Base-by-base conservation (phyloP, 345 rosid genomes). In the Reutealis trisperma region DNA sequence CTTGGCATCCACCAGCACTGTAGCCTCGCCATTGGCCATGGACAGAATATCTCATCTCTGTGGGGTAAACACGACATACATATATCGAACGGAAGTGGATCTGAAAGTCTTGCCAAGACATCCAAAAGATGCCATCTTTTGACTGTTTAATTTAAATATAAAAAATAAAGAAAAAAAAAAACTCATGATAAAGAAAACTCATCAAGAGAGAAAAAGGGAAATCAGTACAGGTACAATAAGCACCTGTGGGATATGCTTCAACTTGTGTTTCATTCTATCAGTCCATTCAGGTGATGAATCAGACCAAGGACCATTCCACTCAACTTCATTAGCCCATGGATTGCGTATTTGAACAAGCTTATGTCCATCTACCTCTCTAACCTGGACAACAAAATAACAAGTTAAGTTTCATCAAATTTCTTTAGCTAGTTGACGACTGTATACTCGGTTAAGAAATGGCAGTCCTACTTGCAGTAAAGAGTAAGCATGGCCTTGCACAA, bases 71-170 rank as follows among this genome's bases (percentile, higher is more conserved):
- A 25, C 99, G 97, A 70, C 99, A 96, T 41, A 94, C 97, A 81
- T 96, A 96, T 75, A 96, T 94, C n/a, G 99, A 96, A 67, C 98
- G 86, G 88, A 96, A 96, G 85, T 96, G 99, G 81, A 96, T 94
- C 86, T 96, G 99, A 74, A 96, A 96, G 80, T 96, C 99, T 94
- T 96, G 98, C 99, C 99, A 96, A 47, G 96, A 94, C 99, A 96
- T 96, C 99, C 99, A 96, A 87, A 96, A 96, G 83, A 96, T 96
- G 71, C 99, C 99, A 78, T 96, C 97, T 77, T 88, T 94, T 69
- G 99, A 90, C 99, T 96, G 97, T 86, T 83, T 9, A 8, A 69
- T 81, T 86, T 18, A 76, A 52, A 58, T 75, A 24, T 61, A 79
- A n/a, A 82, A 57, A 54, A 27, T 0, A 27, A 27, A 87, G 18